These are phyloP conservation scores for Cucurbita ficifolia DNA, from an alignment of 306 rosid species.

Conservation along the genomic window DNA sequence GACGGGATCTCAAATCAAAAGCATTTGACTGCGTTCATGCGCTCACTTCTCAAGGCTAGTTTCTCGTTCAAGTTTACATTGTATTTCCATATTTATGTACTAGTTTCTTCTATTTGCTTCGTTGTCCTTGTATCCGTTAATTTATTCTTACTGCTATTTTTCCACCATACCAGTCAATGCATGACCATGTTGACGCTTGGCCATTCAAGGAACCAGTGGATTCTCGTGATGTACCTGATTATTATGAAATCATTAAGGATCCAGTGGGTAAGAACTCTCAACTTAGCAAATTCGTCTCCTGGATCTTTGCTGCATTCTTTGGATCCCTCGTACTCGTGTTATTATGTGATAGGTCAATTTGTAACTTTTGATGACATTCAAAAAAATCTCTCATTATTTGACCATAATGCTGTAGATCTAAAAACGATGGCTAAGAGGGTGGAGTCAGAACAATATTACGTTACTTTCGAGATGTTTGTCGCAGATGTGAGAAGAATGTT, in stretches of 20 bases:
- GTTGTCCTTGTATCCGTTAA: not conserved
- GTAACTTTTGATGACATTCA: not conserved
- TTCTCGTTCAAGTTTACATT: not conserved
- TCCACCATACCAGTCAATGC: constrained; percentile 44
- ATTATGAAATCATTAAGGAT: constrained; percentile 87
- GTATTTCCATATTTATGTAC: not conserved
- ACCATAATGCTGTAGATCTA: constrained; percentile 37
- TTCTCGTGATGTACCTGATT: constrained; percentile 86
- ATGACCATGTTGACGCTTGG: constrained; percentile 84
- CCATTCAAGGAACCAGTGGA: constrained; percentile 98
- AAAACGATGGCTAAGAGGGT: constrained; percentile 91
- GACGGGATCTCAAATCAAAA: constrained; percentile 52
- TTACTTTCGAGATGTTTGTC: constrained; percentile 87
- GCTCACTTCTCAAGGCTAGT: constrained; percentile 70
- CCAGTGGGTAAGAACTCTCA: constrained; percentile 58
- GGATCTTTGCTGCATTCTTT: not conserved
- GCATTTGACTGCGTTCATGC: constrained; percentile 64
- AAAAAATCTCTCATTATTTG: not conserved
- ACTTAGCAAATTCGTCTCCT: not conserved
- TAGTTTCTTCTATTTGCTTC: not conserved
- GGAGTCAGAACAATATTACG: constrained; percentile 86
- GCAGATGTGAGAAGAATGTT: constrained; percentile 93
- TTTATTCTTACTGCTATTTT: constrained; percentile 1
- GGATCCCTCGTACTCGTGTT: not conserved
- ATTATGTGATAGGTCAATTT: not conserved